Base-by-base conservation (phyloP, 805 yeast genomes). In the Wickerhamomyces chambardii region DNA sequence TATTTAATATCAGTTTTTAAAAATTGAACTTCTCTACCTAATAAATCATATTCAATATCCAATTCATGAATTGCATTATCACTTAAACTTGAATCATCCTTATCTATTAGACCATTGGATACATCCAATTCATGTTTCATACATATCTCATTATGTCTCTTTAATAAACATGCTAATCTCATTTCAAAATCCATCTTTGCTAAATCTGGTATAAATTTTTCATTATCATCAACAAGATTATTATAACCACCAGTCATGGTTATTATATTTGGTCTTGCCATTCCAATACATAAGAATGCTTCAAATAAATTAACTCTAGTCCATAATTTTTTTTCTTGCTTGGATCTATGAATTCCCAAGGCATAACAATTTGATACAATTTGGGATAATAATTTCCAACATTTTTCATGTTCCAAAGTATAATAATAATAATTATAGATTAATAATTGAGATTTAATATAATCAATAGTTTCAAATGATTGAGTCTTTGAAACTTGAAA, bases 341-440 rank as follows among this genome's bases (percentile, higher is more conserved):
- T 12, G 3, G 28, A 12, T 2, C 43, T 32, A 36, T 50, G 51
- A 1, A 50, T 9, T 1, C 52, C 51, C 22, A 40, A 31, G 2
- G 44, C 21, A 34, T 36, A 48, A 12, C 47, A 41, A 28, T 48
- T 47, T 4, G 53, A 43, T 4, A 50, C 46, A 6, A 38, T 22
- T 18, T 45, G 46, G 15, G 38, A 44, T 17, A 50, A 24, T 31
- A 46, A 24, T 34, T 44, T 50, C 51, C 51, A 50, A 4, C 50
- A 33, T 25, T 42, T 44, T 24, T 38, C 43, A 31, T 39, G 35
- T 19, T 45, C 45, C 27, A 11, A 40, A 5, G 29, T 30, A 33
- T 39, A 46, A 26, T 46, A 44, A 32, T 41, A 46, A 28, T 44
- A 48, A 28, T 44, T 45, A 3, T 39, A 15, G 18, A 50, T 17